These are phyloP conservation scores for Gymnopilus junonius DNA, from an alignment of 768 basidiomycete genomes.

Conservation along the genomic window DNA sequence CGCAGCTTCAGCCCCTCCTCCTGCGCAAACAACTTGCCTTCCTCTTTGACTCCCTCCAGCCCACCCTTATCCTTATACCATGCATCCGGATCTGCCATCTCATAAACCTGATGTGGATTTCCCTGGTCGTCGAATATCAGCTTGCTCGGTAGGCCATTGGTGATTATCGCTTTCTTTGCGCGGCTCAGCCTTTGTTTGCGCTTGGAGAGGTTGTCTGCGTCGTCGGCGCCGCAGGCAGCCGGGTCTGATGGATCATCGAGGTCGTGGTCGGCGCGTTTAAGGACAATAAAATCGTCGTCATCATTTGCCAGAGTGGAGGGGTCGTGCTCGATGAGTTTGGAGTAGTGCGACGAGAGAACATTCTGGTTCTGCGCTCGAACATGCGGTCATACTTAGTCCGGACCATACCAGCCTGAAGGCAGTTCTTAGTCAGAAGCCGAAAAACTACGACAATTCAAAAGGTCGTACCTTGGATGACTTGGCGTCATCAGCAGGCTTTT, in stretches of 20 bases:
- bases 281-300: constrained; percentile 90
- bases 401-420: constrained; percentile 45
- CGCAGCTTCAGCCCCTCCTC: constrained; percentile 75
- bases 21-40: constrained; percentile 71
- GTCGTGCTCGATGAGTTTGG: constrained; percentile 79
- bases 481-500: constrained; percentile 16
- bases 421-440: not conserved
- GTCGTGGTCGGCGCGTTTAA: constrained; percentile 90
- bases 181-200: constrained; percentile 78
- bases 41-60: constrained; percentile 63
- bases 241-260: constrained; percentile 40
- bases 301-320: constrained; percentile 43
- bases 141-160: constrained; percentile 68
- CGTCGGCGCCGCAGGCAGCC: constrained; percentile 25
- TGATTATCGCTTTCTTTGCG: constrained; percentile 74
- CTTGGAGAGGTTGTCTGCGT: constrained; percentile 66
- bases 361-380: constrained; percentile 96
- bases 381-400: constrained; percentile 97
- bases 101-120: constrained; percentile 78
- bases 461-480: constrained; percentile 47
- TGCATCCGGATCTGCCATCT: constrained; percentile 77
- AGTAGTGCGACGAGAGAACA: constrained; percentile 89
- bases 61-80: constrained; percentile 70
- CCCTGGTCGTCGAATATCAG: constrained; percentile 93
- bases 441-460: not conserved